phyloP scores from a whole-genome alignment of 768 basidiomycete genomes.

The Pholiota conissans region DNA sequence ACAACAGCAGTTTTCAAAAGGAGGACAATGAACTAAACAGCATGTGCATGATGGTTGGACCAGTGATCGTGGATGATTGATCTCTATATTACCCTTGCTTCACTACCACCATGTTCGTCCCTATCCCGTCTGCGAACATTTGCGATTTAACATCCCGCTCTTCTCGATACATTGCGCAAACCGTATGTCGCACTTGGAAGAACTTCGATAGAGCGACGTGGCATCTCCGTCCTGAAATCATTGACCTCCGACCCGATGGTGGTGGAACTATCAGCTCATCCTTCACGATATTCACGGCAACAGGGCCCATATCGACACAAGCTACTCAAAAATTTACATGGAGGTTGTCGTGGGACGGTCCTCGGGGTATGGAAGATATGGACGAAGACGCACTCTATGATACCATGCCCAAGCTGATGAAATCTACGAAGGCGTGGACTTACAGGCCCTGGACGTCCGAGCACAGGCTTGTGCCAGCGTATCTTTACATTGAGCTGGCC shows the following conservation, averaged over 20 bases:
- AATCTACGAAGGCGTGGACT: constrained; percentile 9
- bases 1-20: too few species aligned
- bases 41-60: too few species aligned
- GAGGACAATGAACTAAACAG: too few species aligned
- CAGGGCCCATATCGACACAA: neutral
- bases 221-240: constrained; percentile 1
- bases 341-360: constrained; percentile 8
- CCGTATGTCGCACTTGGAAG: constrained; percentile 8
- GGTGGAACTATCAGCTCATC: constrained; percentile 7
- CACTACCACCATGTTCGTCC: constrained; percentile 3
- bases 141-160: constrained; percentile 2
- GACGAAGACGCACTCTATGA: constrained; percentile 2
- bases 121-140: constrained; percentile 4
- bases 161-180: constrained; percentile 4
- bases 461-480: constrained; percentile 8
- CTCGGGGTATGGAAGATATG: constrained; percentile 9
- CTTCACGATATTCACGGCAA: neutral
- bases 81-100: too few species aligned
- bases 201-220: neutral
- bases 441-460: constrained; percentile 1
- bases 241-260: constrained; percentile 9
- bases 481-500: constrained; percentile 5
- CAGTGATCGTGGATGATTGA: too few species aligned
- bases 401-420: constrained; percentile 9
- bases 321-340: constrained; percentile 5